Percentiles rank a stretch among this genome's conserved stretches.
Conservation (phyloP, 148 eudicot genomes). For the Pharnaceum exiguum region DNA sequence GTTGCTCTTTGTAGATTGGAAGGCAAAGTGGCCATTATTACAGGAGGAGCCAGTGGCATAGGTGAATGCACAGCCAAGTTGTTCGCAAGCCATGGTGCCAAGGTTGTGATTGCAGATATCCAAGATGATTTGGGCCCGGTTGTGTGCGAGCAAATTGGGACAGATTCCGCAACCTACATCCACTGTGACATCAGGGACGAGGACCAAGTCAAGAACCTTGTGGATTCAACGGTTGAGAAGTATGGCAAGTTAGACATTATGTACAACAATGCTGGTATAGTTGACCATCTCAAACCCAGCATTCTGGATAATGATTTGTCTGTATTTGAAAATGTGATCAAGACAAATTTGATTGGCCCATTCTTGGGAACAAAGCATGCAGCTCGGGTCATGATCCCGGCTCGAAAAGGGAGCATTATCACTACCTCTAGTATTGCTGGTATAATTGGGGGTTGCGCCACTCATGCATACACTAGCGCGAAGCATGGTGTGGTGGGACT, state of each 20-base stretch:
- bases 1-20: slow-evolving; percentile 18
- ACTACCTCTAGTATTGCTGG: slow-evolving; percentile 11
- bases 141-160: slow-evolving; percentile 6
- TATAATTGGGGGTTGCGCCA: slow-evolving; percentile 1
- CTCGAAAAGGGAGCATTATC: slow-evolving; percentile 17
- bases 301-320: slow-evolving; percentile 9
- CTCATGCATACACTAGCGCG: slow-evolving; percentile 24
- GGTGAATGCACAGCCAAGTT: slow-evolving; percentile 25
- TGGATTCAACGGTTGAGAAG: slow-evolving; percentile 18
- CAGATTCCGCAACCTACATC: slow-evolving; percentile 13
- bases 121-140: slow-evolving; percentile 21
- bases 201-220: slow-evolving; percentile 10
- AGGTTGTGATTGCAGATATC: slow-evolving; percentile 26
- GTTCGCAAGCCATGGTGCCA: slow-evolving; percentile 28
- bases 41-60: slow-evolving; percentile 34
- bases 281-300: neutral
- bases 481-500: slow-evolving; percentile 33
- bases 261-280: slow-evolving; percentile 28
- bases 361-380: slow-evolving; percentile 31
- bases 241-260: slow-evolving; percentile 30
- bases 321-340: slow-evolving; percentile 14
- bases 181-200: slow-evolving; percentile 39
- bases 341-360: slow-evolving; percentile 15
- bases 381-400: slow-evolving; percentile 30
- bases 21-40: slow-evolving; percentile 36